Base-by-base conservation (phyloP, 176 grass and related monocot species). In the Eragrostis nindensis region DNA sequence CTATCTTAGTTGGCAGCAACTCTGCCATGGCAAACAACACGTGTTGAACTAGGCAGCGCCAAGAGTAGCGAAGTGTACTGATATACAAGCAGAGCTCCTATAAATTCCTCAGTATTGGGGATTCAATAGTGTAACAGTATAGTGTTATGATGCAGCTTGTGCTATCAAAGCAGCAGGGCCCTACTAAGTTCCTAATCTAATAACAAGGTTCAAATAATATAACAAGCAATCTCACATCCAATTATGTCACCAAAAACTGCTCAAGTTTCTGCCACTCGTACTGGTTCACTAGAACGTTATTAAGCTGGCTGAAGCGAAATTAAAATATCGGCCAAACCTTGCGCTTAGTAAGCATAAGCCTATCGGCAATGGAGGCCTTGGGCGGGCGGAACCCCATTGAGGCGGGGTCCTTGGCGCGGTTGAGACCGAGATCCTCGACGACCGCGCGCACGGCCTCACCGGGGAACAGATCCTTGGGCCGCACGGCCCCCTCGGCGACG, bases 381-480 rank as follows among this genome's bases (percentile, higher is more conserved):
- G 93, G 89, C 17, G 84, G 90, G 44, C 92, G 91, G 80, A 96
- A 93, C 16, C 91, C 97, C 86, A 95, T 83, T 53, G 82, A 78
- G 22, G 82, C 84, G 16, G 86, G 83, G 82, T 91, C 92, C 87
- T 48, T 91, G 82, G 89, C 83, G 76, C 87, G 86, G 50, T 84
- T 93, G 79, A 99, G 93, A 11, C 97, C 97, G 59, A 99, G 86
- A 93, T 99, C 97, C 89, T 94, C 97, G 7, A 92, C 91, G 46
- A 99, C 57, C 29, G 88, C 91, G 45, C 93, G 87, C 63, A 99
- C 93, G 4, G 93, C 91, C 61, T 99, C 97, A 14, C 85, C 86
- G 12, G 93, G 78, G 75, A 99, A 99, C 90, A 99, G 83, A 89
- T 99, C 97, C 92, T 80, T 99, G 16, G 97, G 97, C 45, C 84